Evolutionary conservation across 148 eudicot species (phyloP), one percentile per base, ranked within the genome.

Genomic region (Linanthus parryae): DNA sequence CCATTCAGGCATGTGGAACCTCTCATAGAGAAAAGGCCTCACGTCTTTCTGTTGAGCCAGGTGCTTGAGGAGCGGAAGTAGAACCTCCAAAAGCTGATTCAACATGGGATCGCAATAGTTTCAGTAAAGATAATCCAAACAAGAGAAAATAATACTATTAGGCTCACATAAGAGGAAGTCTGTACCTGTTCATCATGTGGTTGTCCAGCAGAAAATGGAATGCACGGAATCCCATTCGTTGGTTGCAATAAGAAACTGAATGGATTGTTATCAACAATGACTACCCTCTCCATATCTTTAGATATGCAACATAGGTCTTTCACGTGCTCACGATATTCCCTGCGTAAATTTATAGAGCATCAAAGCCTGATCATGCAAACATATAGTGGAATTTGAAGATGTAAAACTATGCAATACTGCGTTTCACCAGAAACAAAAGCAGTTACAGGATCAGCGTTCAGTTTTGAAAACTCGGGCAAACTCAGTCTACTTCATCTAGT

Each of bases 231-330:
- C 27, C 96, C 99, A 56, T 92, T 92, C 53, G 82, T 17, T 24
- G 99, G 99, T 67, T 92, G 99, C 72, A 87, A 64, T 57, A 91
- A 70, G 83, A 92, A 87, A 64, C 98, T 87, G 67, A 92, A 92
- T n/a, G 96, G 98, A 62, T 84, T 87, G 64, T 92, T 92, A 66
- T 92, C 98, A 49, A 92, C 99, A 47, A 92, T 73, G 49, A 92
- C 96, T 20, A 77, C 75, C 65, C 96, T 72, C 62, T 76, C 57
- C 14, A 84, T 75, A 62, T 92, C 96, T 55, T 75, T 74, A 19
- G 96, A 77, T 63, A 92, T 59, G 68, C 81, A 67, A 25, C 88
- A 78, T 20, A 91, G 62, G 49, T 91, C 98, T 69, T 92, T 92
- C 20, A 92, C 99, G 62, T 92, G 98, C 60, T 92, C 96, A 18